Conservation (phyloP, 2,329 filamentous ascomycete genomes). For the Ophiostoma sp. region DNA sequence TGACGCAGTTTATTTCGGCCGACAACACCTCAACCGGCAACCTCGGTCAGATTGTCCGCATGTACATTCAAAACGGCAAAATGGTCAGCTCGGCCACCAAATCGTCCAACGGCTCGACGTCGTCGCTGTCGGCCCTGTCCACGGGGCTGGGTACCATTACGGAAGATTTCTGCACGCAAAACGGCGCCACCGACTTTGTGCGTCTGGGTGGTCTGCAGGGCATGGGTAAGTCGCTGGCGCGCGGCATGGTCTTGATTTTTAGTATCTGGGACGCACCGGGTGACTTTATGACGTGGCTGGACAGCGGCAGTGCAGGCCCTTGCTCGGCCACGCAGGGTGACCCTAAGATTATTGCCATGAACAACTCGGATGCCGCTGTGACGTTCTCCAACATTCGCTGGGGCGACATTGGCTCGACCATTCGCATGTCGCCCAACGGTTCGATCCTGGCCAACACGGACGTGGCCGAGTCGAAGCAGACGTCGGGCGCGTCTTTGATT, state of each 20-base stretch:
- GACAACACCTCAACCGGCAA: not conserved
- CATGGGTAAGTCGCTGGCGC: conserved; percentile 51
- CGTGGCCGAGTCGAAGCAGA: not conserved
- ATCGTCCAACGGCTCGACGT: not conserved
- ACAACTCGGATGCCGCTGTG: conserved; percentile 52
- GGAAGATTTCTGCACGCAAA: conserved; percentile 14
- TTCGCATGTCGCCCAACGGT: not conserved
- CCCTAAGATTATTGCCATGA: conserved; percentile 48
- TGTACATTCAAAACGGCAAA: conserved; percentile 10
- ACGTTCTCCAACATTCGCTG: conserved; percentile 59
- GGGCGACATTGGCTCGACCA: conserved; percentile 60
- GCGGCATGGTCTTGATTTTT: conserved; percentile 49
- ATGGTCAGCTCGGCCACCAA: conserved; percentile 3
- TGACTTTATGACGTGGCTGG: conserved; percentile 54
- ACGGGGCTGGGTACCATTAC: not conserved
- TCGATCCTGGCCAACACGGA: not conserved
- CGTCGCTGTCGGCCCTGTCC: conserved; percentile 19
- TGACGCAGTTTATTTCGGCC: conserved; percentile 58
- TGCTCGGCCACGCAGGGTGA: conserved; percentile 56
- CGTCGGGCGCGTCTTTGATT: not conserved
- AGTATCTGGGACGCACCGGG: conserved; percentile 51
- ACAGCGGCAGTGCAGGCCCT: conserved; percentile 47
- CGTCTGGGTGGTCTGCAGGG: conserved; percentile 50
- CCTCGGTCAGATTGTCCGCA: not conserved
- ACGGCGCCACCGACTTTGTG: conserved; percentile 48